These are phyloP conservation scores for Penicillium sp. DNA, from an alignment of 2,329 filamentous ascomycete genomes.

Conservation along the genomic window DNA sequence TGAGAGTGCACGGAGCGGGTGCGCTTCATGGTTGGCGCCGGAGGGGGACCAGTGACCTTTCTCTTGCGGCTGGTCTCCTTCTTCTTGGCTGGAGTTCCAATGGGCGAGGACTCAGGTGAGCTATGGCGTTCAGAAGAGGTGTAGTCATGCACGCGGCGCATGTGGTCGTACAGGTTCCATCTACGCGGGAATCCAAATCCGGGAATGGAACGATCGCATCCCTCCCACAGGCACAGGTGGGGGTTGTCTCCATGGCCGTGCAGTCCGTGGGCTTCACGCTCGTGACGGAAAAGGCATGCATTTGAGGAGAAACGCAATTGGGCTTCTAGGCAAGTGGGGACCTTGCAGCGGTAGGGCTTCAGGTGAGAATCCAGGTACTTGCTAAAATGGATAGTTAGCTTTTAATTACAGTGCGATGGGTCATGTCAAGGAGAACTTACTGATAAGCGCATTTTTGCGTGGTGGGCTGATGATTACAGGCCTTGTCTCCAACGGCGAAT, in stretches of 20 bases:
- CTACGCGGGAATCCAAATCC: constrained; percentile 91
- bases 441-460: constrained; percentile 99
- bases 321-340: constrained; percentile 74
- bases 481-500: constrained; percentile 63
- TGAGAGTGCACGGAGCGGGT: constrained; percentile 42
- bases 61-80: constrained; percentile 42
- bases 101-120: constrained; percentile 41
- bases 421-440: constrained; percentile 57
- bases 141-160: constrained; percentile 84
- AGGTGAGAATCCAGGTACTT: constrained; percentile 97
- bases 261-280: constrained; percentile 92
- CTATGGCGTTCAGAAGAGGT: constrained; percentile 43
- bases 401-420: background rate
- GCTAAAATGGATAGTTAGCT: constrained; percentile 50
- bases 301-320: constrained; percentile 94
- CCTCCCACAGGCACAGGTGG: constrained; percentile 81
- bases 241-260: constrained; percentile 93
- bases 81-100: constrained; percentile 35
- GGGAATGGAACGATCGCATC: constrained; percentile 76
- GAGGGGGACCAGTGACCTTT: constrained; percentile 37
- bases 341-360: constrained; percentile 95
- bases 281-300: constrained; percentile 88
- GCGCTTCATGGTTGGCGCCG: constrained; percentile 43
- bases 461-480: constrained; percentile 87
- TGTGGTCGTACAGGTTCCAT: constrained; percentile 96